These are phyloP conservation scores for Fraxinus pennsylvanica DNA, from an alignment of 257 asterid species.

Conservation along the genomic window DNA sequence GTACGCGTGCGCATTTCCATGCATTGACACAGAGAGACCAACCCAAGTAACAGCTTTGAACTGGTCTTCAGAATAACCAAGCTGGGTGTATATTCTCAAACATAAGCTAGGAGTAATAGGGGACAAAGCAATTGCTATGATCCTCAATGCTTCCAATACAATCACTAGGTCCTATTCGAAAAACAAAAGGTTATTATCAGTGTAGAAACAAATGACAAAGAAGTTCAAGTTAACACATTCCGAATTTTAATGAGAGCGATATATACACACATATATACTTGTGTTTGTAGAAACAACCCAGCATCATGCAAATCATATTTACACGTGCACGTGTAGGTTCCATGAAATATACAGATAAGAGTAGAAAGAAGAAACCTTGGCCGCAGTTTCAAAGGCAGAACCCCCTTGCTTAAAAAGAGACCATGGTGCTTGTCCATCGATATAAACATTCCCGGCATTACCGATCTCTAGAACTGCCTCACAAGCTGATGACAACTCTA, in stretches of 20 bases:
- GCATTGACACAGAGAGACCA: conserved; percentile 34
- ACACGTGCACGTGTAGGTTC: background rate
- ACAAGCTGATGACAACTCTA: conserved; percentile 82
- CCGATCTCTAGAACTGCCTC: conserved; percentile 87
- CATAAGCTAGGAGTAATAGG: conserved; percentile 78
- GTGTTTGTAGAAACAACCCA: background rate
- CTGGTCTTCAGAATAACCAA: conserved; percentile 79
- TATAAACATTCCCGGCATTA: conserved; percentile 75
- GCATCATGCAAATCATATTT: background rate
- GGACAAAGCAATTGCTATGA: conserved; percentile 74
- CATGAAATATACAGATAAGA: conserved; percentile 6
- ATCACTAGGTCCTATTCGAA: conserved; percentile 68
- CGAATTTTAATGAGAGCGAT: background rate
- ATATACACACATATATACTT: background rate
- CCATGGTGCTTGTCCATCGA: conserved; percentile 88
- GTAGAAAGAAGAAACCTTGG: conserved; percentile 52
- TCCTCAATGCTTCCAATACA: conserved; percentile 76
- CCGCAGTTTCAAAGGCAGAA: conserved; percentile 72
- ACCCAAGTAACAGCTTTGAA: conserved; percentile 79
- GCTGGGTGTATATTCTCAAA: conserved; percentile 75
- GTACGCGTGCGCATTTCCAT: background rate
- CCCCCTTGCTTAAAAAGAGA: conserved; percentile 89
- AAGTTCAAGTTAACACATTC: background rate
- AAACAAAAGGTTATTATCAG: background rate
- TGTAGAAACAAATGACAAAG: background rate